Evolutionary conservation across 1,284 basidiomycete genomes (phyloP).

Genomic region (Tylopilus sp.): DNA sequence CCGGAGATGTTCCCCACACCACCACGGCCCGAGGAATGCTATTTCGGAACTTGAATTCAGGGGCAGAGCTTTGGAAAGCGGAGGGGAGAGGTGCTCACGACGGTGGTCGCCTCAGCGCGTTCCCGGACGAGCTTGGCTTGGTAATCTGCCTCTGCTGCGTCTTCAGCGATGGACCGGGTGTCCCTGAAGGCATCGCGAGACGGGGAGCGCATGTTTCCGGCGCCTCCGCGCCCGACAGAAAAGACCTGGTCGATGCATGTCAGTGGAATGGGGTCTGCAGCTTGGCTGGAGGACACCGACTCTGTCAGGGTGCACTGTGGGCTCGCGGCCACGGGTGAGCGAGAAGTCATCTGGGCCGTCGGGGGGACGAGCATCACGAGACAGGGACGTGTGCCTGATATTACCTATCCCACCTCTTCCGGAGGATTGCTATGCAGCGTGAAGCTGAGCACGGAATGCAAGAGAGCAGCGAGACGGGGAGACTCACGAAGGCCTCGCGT

Average conservation of each 20-base stretch:
- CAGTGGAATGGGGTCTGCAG: conserved; percentile 26
- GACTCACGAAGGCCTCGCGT: conserved; percentile 39
- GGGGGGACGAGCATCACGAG: conserved; percentile 37
- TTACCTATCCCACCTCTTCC: conserved; percentile 70
- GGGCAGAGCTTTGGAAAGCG: neutral
- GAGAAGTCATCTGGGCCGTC: conserved; percentile 42
- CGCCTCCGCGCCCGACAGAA: conserved; percentile 72
- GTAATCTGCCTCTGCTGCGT: conserved; percentile 22
- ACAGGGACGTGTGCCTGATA: conserved; percentile 47
- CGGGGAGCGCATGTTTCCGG: conserved; percentile 69
- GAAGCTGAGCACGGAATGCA: neutral
- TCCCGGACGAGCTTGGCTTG: conserved; percentile 47
- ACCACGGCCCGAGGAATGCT: conserved; percentile 48
- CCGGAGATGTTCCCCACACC: conserved; percentile 32
- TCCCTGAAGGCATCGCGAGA: conserved; percentile 44
- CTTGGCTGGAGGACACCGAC: conserved; percentile 21
- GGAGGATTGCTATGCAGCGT: conserved; percentile 44
- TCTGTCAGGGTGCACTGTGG: conserved; percentile 34
- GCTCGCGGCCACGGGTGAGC: conserved; percentile 54
- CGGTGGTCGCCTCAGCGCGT: conserved; percentile 36
- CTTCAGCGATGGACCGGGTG: conserved; percentile 32
- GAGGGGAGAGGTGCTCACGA: conserved; percentile 35
- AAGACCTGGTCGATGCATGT: conserved; percentile 36
- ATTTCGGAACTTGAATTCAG: conserved; percentile 2
- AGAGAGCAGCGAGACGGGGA: too few species aligned